These are phyloP conservation scores for Mortierella alpina DNA, from an alignment of 192 early-diverging fungal species.

Conservation along the genomic window DNA sequence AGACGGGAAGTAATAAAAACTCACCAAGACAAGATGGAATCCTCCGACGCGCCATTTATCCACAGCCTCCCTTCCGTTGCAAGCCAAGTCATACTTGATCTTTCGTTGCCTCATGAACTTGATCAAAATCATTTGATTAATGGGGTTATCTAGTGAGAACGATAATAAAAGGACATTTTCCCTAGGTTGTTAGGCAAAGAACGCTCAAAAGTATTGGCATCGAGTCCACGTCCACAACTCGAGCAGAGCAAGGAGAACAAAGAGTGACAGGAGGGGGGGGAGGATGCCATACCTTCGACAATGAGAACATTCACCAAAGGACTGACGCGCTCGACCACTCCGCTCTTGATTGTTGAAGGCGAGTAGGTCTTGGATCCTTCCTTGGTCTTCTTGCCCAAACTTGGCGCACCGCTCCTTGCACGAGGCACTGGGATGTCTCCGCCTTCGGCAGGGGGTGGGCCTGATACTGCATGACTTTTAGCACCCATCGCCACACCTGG, in stretches of 20 bases:
- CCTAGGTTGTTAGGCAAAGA: not conserved
- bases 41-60: slow-evolving; percentile 77
- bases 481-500: slow-evolving; percentile 2
- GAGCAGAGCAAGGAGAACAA: slow-evolving; percentile 10
- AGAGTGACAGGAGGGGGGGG: not conserved
- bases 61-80: slow-evolving; percentile 85
- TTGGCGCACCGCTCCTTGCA: not conserved
- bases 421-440: not conserved
- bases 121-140: slow-evolving; percentile 79
- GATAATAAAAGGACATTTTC: not conserved
- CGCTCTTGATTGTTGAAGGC: slow-evolving; percentile 31
- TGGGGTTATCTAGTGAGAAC: slow-evolving; percentile 70
- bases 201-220: not conserved
- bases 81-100: slow-evolving; percentile 80
- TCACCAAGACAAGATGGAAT: slow-evolving; percentile 75
- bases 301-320: slow-evolving; percentile 81
- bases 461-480: slow-evolving; percentile 5
- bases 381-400: slow-evolving; percentile 2
- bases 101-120: slow-evolving; percentile 78
- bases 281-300: slow-evolving; percentile 70
- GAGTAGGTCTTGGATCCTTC: slow-evolving; percentile 12
- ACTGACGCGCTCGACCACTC: slow-evolving; percentile 54
- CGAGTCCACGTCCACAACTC: not conserved
- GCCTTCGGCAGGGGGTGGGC: not conserved
- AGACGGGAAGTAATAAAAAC: not conserved